A percentile compares a stretch with the other conserved stretches of the same genome.
Evolutionary conservation across 2,329 filamentous ascomycete genomes (phyloP).

Genomic region (Calonectria honghensis): DNA sequence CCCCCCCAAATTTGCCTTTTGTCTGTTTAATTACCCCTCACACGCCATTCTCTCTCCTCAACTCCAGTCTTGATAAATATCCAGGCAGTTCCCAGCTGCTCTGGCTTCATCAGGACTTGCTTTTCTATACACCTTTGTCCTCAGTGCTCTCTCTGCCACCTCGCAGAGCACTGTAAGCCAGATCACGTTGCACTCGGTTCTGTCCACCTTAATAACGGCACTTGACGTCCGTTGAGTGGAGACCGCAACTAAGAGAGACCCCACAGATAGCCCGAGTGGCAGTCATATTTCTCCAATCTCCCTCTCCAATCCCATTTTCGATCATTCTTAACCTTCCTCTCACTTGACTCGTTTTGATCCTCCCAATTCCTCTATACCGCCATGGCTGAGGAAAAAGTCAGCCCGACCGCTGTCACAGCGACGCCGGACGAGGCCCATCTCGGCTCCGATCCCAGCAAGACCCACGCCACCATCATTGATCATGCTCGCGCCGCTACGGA

Average conservation of each 20-base stretch:
- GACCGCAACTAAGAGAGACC: conserved; percentile 36
- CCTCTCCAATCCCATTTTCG: conserved; percentile 17
- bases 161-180: conserved; percentile 1
- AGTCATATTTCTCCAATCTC: conserved; percentile 31
- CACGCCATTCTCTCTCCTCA: conserved; percentile 24
- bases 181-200: conserved; percentile 22
- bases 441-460: conserved; percentile 48
- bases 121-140: background rate
- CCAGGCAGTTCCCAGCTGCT: conserved; percentile 9
- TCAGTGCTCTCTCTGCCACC: conserved; percentile 2
- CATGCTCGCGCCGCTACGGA: conserved; percentile 68
- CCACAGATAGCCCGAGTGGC: conserved; percentile 39
- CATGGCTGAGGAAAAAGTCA: conserved; percentile 45
- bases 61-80: conserved; percentile 12
- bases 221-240: conserved; percentile 35
- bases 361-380: background rate
- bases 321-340: conserved; percentile 21
- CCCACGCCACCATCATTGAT: conserved; percentile 58
- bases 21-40: conserved; percentile 27
- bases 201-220: conserved; percentile 15
- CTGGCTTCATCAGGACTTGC: background rate
- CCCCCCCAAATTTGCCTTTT: conserved; percentile 23
- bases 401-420: conserved; percentile 45
- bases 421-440: conserved; percentile 26
- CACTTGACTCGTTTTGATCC: background rate